Conservation (phyloP, 805 yeast genomes). For the Torulaspora franciscae region DNA sequence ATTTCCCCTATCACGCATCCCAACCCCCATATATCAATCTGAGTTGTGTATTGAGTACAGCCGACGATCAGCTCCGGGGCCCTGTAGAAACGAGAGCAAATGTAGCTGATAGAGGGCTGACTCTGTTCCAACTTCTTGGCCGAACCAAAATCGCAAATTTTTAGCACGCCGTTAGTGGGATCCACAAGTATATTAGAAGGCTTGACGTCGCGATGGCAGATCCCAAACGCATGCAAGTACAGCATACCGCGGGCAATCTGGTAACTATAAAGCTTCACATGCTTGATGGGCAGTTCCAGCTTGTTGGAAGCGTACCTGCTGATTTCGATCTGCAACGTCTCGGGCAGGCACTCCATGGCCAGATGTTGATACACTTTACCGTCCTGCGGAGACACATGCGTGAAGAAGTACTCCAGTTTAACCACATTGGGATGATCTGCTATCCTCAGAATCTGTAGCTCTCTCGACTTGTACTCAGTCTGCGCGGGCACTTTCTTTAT, state of each 20-base stretch:
- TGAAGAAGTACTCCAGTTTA: conserved; percentile 62
- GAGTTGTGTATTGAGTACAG: conserved; percentile 76
- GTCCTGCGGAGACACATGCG: conserved; percentile 58
- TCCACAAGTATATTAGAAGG: conserved; percentile 78
- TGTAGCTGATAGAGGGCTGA: conserved; percentile 89
- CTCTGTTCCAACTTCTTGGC: conserved; percentile 73
- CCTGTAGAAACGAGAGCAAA: conserved; percentile 85
- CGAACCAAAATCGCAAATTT: conserved; percentile 81
- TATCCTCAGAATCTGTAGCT: conserved; percentile 66
- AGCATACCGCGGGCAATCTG: conserved; percentile 82
- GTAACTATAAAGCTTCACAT: conserved; percentile 70
- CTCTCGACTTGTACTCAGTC: conserved; percentile 79
- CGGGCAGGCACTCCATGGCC: conserved; percentile 86
- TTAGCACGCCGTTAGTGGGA: conserved; percentile 58
- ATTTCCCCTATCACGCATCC: conserved; percentile 97
- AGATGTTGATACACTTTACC: conserved; percentile 68
- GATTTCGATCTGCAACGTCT: conserved; percentile 70
- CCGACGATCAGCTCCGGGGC: conserved; percentile 97
- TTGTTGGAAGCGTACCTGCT: conserved; percentile 59
- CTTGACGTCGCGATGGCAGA: conserved; percentile 79
- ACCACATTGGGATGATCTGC: conserved; percentile 80
- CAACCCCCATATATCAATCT: conserved; percentile 95
- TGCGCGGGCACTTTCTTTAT: conserved; percentile 83
- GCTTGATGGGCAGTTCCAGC: conserved; percentile 62
- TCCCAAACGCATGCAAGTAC: conserved; percentile 72